Percentiles rank a stretch among this genome's conserved stretches.
These are phyloP conservation scores for Creolimax fragrantissima DNA, from an alignment of 78 protist species.

Conservation along the genomic window DNA sequence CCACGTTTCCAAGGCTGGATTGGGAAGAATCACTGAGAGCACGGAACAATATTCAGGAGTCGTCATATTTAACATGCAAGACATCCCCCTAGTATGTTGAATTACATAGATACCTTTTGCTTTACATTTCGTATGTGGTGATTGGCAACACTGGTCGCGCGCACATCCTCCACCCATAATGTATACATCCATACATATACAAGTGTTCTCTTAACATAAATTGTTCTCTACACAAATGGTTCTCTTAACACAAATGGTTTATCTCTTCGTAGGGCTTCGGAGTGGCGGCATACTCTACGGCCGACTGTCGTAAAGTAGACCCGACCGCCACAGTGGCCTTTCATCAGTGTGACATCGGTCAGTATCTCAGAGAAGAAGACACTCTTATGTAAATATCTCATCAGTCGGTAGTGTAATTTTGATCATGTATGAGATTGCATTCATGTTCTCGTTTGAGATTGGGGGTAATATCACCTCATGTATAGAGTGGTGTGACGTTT, in stretches of 20 bases:
- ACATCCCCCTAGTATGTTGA: conserved; percentile 75
- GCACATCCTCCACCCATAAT: no score
- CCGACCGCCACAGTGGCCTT: conserved; percentile 79
- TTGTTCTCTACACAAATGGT: no score
- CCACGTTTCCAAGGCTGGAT: conserved; percentile 91
- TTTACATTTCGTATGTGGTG: conserved; percentile 7
- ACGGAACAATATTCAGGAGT: conserved; percentile 92
- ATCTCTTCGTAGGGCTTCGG: conserved; percentile 82
- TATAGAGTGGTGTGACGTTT: no score
- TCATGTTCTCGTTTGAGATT: no score
- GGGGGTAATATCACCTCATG: no score
- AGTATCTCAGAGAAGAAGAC: conserved; percentile 89
- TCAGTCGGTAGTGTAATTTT: no score
- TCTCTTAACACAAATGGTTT: no score
- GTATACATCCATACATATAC: no score
- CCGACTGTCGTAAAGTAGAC: conserved; percentile 70
- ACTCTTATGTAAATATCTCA: conserved; percentile 1
- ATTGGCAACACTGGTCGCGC: no score
- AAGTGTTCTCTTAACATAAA: no score
- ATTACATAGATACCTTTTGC: background rate
- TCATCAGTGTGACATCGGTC: conserved; percentile 96
- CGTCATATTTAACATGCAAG: conserved; percentile 85
- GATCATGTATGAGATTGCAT: no score
- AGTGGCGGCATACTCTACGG: conserved; percentile 69
- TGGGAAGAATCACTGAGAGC: conserved; percentile 95